Evolutionary conservation across 2,329 filamentous ascomycete genomes (phyloP).

Genomic region (Sarocladium strictum): DNA sequence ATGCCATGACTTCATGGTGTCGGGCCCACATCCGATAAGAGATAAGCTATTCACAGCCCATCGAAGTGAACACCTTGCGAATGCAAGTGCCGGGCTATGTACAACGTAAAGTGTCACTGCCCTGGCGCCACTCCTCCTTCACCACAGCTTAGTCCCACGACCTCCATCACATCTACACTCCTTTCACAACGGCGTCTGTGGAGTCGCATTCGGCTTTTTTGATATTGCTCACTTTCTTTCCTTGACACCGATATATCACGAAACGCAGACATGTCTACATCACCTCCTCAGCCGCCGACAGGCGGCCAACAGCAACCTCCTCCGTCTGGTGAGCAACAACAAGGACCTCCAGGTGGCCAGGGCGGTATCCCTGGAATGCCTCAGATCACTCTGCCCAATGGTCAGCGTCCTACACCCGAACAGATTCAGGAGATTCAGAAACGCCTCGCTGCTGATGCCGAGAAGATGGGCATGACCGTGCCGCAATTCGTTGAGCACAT

Average conservation of each 20-base stretch:
- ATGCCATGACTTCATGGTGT: not conserved
- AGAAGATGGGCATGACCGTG: constrained; percentile 77
- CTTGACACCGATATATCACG: not conserved
- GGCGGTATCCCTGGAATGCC: constrained; percentile 9
- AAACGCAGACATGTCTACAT: constrained; percentile 1
- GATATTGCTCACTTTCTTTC: not conserved
- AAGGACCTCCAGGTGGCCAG: not conserved
- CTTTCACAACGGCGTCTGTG: not conserved
- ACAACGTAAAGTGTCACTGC: constrained; percentile 1
- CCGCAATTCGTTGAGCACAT: constrained; percentile 74
- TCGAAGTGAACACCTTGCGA: constrained; percentile 9
- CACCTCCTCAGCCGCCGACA: constrained; percentile 8
- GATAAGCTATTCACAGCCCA: not conserved
- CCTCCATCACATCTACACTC: not conserved
- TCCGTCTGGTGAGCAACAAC: constrained; percentile 5
- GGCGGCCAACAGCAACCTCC: constrained; percentile 5
- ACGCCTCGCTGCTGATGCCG: constrained; percentile 75
- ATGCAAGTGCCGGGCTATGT: not conserved
- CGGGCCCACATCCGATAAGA: not conserved
- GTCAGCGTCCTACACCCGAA: constrained; percentile 64
- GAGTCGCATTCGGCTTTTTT: not conserved
- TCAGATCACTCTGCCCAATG: constrained; percentile 12
- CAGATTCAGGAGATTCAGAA: constrained; percentile 81
- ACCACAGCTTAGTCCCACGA: not conserved
- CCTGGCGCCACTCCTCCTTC: not conserved